These are phyloP conservation scores for Cairneyella variabilis DNA, from an alignment of 495 filamentous ascomycete species.

Conservation along the genomic window DNA sequence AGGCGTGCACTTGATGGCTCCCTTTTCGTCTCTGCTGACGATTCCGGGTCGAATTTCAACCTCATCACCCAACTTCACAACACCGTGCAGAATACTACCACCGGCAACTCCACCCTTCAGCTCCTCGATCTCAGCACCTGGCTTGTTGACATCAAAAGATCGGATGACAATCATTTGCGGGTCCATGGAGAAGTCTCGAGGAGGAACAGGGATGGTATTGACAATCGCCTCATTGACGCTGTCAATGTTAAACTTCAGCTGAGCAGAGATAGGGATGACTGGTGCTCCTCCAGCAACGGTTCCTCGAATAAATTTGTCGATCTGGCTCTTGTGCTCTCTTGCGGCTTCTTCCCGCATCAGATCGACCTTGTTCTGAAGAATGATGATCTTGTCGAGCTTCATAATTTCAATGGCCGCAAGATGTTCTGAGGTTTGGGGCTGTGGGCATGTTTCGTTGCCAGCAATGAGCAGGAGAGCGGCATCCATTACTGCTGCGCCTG, in stretches of 20 bases:
- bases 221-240: constrained; percentile 93
- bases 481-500: constrained; percentile 98
- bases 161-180: constrained; percentile 99
- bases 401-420: constrained; percentile 98
- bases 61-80: constrained; percentile 93
- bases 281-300: constrained; percentile 95
- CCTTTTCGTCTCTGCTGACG: constrained; percentile 87
- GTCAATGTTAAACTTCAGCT: constrained; percentile 99
- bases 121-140: constrained; percentile 98
- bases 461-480: constrained; percentile 94
- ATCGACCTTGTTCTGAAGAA: constrained; percentile 99
- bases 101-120: constrained; percentile 98
- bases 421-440: constrained; percentile 99
- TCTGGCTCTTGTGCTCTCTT: constrained; percentile 88
- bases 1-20: constrained; percentile 90
- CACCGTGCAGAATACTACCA: constrained; percentile 92
- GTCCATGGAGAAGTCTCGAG: constrained; percentile 81
- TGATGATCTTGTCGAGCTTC: constrained; percentile 97
- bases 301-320: constrained; percentile 95
- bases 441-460: constrained; percentile 97
- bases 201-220: constrained; percentile 85
- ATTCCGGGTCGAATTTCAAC: constrained; percentile 98
- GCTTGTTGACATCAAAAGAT: constrained; percentile 99
- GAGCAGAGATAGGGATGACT: constrained; percentile 96
- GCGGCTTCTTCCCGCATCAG: constrained; percentile 93